Evolutionary conservation across 2,329 filamentous ascomycete genomes (phyloP), one percentile per base, ranked within the genome.

Genomic region (Aspergillus puulaauensis): DNA sequence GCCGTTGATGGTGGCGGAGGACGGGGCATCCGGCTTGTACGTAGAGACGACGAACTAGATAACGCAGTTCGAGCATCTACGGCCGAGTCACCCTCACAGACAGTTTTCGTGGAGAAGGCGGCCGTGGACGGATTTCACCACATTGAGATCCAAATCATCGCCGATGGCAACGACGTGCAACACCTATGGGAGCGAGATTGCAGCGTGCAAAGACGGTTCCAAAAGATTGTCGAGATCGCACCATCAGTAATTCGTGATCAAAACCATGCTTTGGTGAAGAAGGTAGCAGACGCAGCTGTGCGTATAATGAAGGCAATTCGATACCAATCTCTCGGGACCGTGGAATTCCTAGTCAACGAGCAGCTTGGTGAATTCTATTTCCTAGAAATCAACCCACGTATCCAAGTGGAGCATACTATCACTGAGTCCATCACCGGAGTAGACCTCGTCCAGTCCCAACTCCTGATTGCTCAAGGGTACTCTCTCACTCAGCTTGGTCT

Each of bases 1-100:
- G 85, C 85, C n/a, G 82, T 86, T 3, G 85, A 86, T 67, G 84
- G 84, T 2, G 85, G 85, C 14, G 85, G 84, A 3, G 85, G 85
- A 0, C 72, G 83, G 15, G 85, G 85, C 0, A 87, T 88, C 46
- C 77, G 85, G 6, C 72, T 86, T 1, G 79, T 86, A 6, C 70
- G 71, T 1, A 65, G 68, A 21, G 71, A 77, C 39, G 69, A 71
- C 0, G 77, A 80, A 5, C 70, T 86, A 5, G 71, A 79, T 21
- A 73, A 75, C 24, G 70, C 77, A 6, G 75, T 83, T 2, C 78
- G 76, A 47, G 74, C 83, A 59, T 82, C 83, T 4, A 77, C 82
- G 5, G 79, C 81, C 46, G 84, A 87, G 67, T 86, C 83, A 52
- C 84, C 85, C 0, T 84, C 82, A 2, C 78, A 76, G 49, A 79